phyloP scores from a whole-genome alignment of 2,329 filamentous ascomycete genomes.

The Colletotrichum sp. region DNA sequence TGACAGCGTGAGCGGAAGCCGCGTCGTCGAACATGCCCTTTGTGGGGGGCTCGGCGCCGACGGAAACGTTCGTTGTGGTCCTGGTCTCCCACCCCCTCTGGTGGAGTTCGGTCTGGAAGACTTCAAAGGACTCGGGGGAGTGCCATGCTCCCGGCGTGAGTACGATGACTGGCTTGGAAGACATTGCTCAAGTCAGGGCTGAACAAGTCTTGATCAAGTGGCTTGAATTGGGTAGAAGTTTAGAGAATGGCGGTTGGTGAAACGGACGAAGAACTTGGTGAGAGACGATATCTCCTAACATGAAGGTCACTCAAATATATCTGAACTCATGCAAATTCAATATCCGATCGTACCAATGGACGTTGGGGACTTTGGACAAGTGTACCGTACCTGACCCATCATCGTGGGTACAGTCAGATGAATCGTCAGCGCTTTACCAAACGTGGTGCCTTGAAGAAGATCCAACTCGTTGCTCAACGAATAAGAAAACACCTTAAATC shows the following conservation, averaged over 20 bases:
- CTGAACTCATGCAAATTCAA: not conserved
- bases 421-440: not conserved
- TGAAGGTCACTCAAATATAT: not conserved
- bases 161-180: slow-evolving; percentile 31
- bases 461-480: not conserved
- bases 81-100: slow-evolving; percentile 33
- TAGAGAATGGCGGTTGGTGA: not conserved
- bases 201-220: not conserved
- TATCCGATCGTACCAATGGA: not conserved
- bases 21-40: slow-evolving; percentile 35
- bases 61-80: slow-evolving; percentile 32
- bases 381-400: not conserved
- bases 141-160: slow-evolving; percentile 46
- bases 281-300: not conserved
- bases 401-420: not conserved
- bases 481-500: not conserved
- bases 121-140: slow-evolving; percentile 31
- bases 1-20: slow-evolving; percentile 26
- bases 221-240: not conserved
- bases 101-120: slow-evolving; percentile 32
- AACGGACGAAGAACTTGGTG: not conserved
- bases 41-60: slow-evolving; percentile 32
- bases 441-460: not conserved
- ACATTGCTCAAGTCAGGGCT: not conserved
- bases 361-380: not conserved